Percentiles rank a stretch among this genome's conserved stretches.
Conservation (phyloP, 2,329 filamentous ascomycete genomes). For the Paecilomyces fulvus region DNA sequence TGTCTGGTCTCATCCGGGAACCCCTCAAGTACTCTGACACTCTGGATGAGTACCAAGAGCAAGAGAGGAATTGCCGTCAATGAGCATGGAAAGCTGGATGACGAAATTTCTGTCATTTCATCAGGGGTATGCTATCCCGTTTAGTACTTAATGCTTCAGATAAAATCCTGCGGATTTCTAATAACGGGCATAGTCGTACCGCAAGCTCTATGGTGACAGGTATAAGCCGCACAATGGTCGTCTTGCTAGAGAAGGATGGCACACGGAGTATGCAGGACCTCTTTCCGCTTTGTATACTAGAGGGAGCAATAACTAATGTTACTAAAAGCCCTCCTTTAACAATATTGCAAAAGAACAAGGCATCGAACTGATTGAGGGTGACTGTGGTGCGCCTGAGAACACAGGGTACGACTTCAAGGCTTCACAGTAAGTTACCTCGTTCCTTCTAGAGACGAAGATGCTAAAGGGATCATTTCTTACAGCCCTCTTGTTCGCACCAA, state of each 20-base stretch:
- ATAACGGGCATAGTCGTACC: not conserved
- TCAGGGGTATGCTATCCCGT: slow-evolving; percentile 9
- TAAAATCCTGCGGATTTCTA: not conserved
- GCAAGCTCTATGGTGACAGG: slow-evolving; percentile 25
- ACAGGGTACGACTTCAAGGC: slow-evolving; percentile 41
- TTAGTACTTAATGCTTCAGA: not conserved
- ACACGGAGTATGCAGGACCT: slow-evolving; percentile 19
- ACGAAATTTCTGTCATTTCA: slow-evolving; percentile 35
- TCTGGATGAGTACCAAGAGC: slow-evolving; percentile 34
- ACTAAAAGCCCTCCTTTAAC: slow-evolving; percentile 8
- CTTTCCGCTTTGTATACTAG: not conserved
- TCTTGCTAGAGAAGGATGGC: slow-evolving; percentile 28
- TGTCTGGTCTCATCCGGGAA: not conserved
- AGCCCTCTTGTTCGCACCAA: slow-evolving; percentile 40
- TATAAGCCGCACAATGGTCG: slow-evolving; percentile 14
- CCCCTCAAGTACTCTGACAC: slow-evolving; percentile 25
- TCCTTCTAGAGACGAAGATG: not conserved
- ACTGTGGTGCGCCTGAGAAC: slow-evolving; percentile 44
- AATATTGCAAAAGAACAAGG: slow-evolving; percentile 9
- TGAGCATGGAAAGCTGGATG: slow-evolving; percentile 32
- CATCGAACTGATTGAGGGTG: slow-evolving; percentile 8
- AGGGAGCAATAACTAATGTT: not conserved
- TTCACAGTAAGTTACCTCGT: slow-evolving; percentile 12
- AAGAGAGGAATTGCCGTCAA: slow-evolving; percentile 19
- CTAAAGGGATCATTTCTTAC: not conserved